Evolutionary conservation across 1,284 basidiomycete genomes (phyloP), one percentile per base, ranked within the genome.

Genomic region (Anthracocystis walkeri): DNA sequence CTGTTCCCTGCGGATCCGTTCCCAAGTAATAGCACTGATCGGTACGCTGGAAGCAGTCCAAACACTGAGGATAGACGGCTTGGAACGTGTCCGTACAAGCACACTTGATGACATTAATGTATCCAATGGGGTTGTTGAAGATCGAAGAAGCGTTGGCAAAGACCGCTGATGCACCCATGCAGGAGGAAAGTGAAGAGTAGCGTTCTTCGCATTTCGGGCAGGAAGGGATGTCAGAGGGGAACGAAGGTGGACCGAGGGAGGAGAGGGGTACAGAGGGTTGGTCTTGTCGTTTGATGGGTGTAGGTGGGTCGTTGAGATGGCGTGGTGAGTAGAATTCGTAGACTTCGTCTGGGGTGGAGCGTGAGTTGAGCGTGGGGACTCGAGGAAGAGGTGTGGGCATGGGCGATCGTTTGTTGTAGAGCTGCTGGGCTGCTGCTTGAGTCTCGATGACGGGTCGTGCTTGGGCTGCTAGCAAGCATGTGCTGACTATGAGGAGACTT

Each of bases 61-160:
- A 89, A 75, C 91, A 92, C 86, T 91, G 90, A 33, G 90, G 90
- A 80, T 89, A 91, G 14, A 87, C 88, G 44, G 89, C 86, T 80
- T 89, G 88, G 85, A 91, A 91, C 0, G 90, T 90, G 71, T 91
- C 90, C 7, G 88, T 87, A 79, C 91, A 92, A 2, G 90, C 88
- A 82, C 91, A 91, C 82, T 89, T 88, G 81, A 91, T 90, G 38
- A 90, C 87, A 25, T 73, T 63, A 58, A 82, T 75, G 64, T 79
- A 82, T 27, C 58, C 70, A 11, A 75, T 56, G 1, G 80, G 78
- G 27, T 71, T 60, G 61, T 80, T 77, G 64, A 82, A 80, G 67
- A 82, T 79, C 16, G 48, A 59, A 1, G 78, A 68, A 2, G 74
- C 71, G 50, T 82, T 80, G 38, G 64, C 64, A 35, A 82, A 82